Evolutionary conservation across 2,329 filamentous ascomycete species (phyloP).

Genomic region (Helicocarpus griseus): DNA sequence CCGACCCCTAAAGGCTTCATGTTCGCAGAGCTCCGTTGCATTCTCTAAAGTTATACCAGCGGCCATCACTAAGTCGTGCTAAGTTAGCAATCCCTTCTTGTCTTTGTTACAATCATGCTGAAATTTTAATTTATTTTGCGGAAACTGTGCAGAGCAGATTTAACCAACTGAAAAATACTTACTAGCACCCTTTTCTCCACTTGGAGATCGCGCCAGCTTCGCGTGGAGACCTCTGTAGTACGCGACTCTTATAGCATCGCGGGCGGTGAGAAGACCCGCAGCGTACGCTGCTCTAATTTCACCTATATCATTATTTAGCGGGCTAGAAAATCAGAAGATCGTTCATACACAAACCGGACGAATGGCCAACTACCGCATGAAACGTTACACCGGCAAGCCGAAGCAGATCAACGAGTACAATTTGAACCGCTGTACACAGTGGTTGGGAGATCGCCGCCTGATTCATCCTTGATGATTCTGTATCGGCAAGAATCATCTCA

Average conservation of each 20-base stretch:
- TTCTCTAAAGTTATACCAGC: constrained; percentile 20
- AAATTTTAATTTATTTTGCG: no score
- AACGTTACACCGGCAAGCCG: constrained; percentile 22
- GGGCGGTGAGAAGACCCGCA: constrained; percentile 25
- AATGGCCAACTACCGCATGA: constrained; percentile 35
- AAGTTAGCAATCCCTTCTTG: no score
- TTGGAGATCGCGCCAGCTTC: constrained; percentile 10
- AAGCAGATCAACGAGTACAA: constrained; percentile 14
- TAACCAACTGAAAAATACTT: no score
- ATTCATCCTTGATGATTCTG: constrained; percentile 9
- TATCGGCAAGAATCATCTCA: constrained; percentile 10
- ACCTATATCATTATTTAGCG: no score
- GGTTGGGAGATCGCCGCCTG: constrained; percentile 15
- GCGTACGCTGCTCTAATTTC: constrained; percentile 40
- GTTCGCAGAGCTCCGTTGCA: constrained; percentile 12
- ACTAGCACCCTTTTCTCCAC: constrained; percentile 14
- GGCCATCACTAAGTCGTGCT: constrained; percentile 30
- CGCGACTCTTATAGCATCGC: constrained; percentile 14
- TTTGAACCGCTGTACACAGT: constrained; percentile 16
- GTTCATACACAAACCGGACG: no score
- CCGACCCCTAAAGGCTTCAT: constrained; percentile 10
- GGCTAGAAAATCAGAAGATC: no score
- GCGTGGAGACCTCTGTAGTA: constrained; percentile 7
- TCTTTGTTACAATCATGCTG: no score
- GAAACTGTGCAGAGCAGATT: no score